phyloP scores from a whole-genome alignment of 225 moss, liverwort and hornwort genomes.

The Polytrichum commune region DNA sequence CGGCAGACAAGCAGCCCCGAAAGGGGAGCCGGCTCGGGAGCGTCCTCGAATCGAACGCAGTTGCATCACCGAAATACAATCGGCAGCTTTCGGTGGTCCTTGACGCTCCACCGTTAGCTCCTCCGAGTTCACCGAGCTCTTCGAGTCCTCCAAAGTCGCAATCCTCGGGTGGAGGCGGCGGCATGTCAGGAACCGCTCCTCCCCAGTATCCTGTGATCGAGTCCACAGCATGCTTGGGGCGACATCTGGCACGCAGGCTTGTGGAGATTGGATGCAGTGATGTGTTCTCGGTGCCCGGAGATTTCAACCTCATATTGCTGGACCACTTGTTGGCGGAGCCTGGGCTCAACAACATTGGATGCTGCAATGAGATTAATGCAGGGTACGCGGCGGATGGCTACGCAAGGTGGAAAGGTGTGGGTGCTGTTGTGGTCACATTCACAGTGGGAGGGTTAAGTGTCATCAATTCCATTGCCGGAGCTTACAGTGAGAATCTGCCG shows the following conservation, averaged over 20 bases:
- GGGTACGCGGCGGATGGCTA: conserved; percentile 72
- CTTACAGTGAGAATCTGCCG: conserved; percentile 67
- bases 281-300: conserved; percentile 62
- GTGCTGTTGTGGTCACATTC: conserved; percentile 64
- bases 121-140: no score
- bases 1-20: conserved; percentile 19
- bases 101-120: no score
- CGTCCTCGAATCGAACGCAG: conserved; percentile 28
- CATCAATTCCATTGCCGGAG: conserved; percentile 62
- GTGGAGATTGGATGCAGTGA: conserved; percentile 57
- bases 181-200: not conserved
- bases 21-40: conserved; percentile 24
- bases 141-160: conserved; percentile 6
- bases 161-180: no score
- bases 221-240: conserved; percentile 59
- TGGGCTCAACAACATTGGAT: conserved; percentile 64
- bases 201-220: conserved; percentile 55
- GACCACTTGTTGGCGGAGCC: conserved; percentile 57
- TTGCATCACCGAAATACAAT: conserved; percentile 29
- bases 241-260: conserved; percentile 64
- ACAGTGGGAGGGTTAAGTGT: conserved; percentile 72
- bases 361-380: conserved; percentile 68
- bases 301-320: conserved; percentile 64
- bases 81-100: conserved; percentile 17
- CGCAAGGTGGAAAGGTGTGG: conserved; percentile 63